Base-by-base conservation (phyloP, 805 yeast genomes). In the Starmerella vitae region DNA sequence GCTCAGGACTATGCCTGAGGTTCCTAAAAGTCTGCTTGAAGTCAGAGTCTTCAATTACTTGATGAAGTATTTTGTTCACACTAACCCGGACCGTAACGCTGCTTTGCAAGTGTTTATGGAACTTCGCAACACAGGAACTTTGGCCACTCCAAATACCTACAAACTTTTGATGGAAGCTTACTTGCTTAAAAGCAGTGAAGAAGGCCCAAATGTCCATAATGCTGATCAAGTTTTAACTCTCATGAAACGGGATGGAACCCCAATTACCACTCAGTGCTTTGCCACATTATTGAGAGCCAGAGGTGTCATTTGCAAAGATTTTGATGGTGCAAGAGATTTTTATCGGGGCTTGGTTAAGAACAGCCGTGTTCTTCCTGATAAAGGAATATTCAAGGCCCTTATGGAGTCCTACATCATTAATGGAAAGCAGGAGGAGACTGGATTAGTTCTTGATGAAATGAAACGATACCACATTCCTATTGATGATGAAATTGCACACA, bases 101-200 rank as follows among this genome's bases (percentile, higher is more conserved):
- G 66, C 66, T 2, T 42, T 58, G 28, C 41, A 52, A 5, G 49
- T 55, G 26, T 61, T 57, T 32, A 45, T 46, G 6, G 46, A 52
- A 47, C 50, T 64, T 41, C 39, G 53, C 10, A 30, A 42, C 4
- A 33, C 50, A 3, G 56, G 57, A 7, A 44, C 59, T 5, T 36
- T 45, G 26, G 64, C 64, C 4, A 54, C 65, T 3, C 46, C 64
- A 2, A 58, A 52, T 35, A 60, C 68, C n/a, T 65, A 63, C 50
- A 58, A 57, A 43, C 53, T 65, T 25, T 42, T 63, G 30, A 64
- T 64, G 44, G 64, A 59, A 6, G 50, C 48, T 36, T 60, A 48
- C 57, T 54, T 50, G 46, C 54, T 42, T 37, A 51, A 55, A 31
- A 59, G 63, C 4, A 42, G 52, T 8, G 59, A 61, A 4, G 41